Evolutionary conservation across 2,329 filamentous ascomycete genomes (phyloP).

Genomic region (Aspergillus pseudoterreus): DNA sequence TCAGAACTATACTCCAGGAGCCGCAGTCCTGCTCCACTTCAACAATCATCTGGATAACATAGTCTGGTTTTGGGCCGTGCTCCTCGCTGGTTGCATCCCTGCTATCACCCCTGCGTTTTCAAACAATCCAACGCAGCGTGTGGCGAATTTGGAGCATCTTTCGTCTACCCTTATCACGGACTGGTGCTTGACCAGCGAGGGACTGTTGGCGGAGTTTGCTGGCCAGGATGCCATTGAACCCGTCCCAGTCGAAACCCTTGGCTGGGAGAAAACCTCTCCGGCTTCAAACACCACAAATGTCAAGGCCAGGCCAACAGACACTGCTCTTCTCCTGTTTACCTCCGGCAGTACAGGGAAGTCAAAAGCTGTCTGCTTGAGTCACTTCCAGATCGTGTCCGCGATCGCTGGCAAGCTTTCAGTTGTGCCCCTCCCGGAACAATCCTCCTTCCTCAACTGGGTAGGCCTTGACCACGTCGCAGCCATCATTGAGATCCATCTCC

Average conservation of each 20-base stretch:
- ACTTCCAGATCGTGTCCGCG: constrained; percentile 43
- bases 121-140: constrained; percentile 10
- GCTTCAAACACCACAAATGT: not conserved
- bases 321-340: constrained; percentile 49
- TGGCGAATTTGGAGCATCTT: not conserved
- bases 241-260: not conserved
- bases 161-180: not conserved
- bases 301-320: constrained; percentile 8
- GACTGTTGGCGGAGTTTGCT: constrained; percentile 4
- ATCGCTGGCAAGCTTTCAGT: constrained; percentile 37
- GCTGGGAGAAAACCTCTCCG: not conserved
- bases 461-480: constrained; percentile 54
- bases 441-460: constrained; percentile 49
- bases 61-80: constrained; percentile 40
- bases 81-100: constrained; percentile 34
- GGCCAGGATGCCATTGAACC: constrained; percentile 1
- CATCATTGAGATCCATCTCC: constrained; percentile 51
- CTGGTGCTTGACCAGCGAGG: not conserved
- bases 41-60: constrained; percentile 35
- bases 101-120: constrained; percentile 33
- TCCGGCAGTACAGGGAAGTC: constrained; percentile 51
- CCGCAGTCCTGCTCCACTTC: constrained; percentile 26
- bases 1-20: not conserved
- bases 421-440: constrained; percentile 25
- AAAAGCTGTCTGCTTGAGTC: constrained; percentile 48